Conservation (phyloP, 352 stramenopile genomes). For the Thalassiosira hispida region DNA sequence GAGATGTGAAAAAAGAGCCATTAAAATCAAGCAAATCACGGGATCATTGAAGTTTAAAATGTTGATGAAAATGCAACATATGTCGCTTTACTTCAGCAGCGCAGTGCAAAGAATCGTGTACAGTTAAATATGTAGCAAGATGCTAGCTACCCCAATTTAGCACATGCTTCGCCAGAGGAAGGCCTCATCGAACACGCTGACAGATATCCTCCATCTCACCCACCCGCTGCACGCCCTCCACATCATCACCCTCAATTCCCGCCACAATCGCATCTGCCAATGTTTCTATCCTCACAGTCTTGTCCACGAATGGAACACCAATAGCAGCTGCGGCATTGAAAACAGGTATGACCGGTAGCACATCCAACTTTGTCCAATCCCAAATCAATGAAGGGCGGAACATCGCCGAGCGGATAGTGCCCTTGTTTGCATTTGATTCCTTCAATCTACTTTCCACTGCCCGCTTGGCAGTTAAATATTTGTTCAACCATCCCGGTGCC, state of each 20-base stretch:
- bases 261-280: constrained; percentile 80
- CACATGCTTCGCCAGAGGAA: too few species aligned
- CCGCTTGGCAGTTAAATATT: constrained; percentile 80
- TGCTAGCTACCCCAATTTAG: too few species aligned
- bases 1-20: too few species aligned
- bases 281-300: constrained; percentile 75
- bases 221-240: constrained; percentile 69
- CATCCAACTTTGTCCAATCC: constrained; percentile 76
- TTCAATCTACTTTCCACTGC: constrained; percentile 69
- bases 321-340: constrained; percentile 75
- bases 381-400: constrained; percentile 82
- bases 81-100: too few species aligned
- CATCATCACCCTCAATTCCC: constrained; percentile 49
- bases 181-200: constrained; percentile 40
- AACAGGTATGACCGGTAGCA: constrained; percentile 66
- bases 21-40: too few species aligned
- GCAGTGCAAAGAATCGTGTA: too few species aligned
- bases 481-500: constrained; percentile 75
- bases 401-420: constrained; percentile 65
- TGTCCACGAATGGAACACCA: constrained; percentile 84
- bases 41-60: too few species aligned
- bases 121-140: too few species aligned
- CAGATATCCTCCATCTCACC: constrained; percentile 63
- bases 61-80: too few species aligned
- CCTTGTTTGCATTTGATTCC: constrained; percentile 34